phyloP scores from a whole-genome alignment of 2,329 filamentous ascomycete species.

The Albophoma yamanashiensis region DNA sequence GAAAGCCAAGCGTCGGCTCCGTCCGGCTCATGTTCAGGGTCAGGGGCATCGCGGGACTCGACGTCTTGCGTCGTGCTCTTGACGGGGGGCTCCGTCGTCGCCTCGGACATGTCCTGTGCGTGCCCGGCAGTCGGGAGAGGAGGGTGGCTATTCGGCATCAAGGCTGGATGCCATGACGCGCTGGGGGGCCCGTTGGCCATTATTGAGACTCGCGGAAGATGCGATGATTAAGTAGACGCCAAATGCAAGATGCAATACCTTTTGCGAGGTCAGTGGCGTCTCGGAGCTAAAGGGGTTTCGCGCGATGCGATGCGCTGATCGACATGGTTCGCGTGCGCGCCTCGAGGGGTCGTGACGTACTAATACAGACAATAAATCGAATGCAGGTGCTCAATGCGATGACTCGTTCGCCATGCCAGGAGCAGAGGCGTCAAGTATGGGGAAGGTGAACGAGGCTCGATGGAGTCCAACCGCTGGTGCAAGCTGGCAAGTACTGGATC shows the following conservation, averaged over 20 bases:
- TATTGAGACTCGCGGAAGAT: conserved; percentile 8
- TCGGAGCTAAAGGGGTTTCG: background rate
- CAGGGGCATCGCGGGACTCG: conserved; percentile 6
- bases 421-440: background rate
- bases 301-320: background rate
- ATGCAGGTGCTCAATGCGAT: conserved; percentile 5
- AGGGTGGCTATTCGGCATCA: conserved; percentile 22
- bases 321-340: background rate
- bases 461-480: conserved; percentile 10
- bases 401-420: conserved; percentile 9
- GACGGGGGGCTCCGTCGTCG: conserved; percentile 3
- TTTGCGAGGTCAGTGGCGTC: background rate
- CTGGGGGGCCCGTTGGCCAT: conserved; percentile 26
- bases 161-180: conserved; percentile 29
- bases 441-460: background rate
- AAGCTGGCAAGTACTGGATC: conserved; percentile 15
- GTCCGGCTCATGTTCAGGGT: conserved; percentile 1
- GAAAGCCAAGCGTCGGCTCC: conserved; percentile 9
- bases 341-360: background rate
- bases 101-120: background rate
- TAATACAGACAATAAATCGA: conserved; percentile 9
- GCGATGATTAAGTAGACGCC: conserved; percentile 3
- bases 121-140: background rate
- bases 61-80: conserved; percentile 3
- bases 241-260: conserved; percentile 1